Conservation (phyloP, 192 early-diverging fungal species). For the Backusella macrospora region DNA sequence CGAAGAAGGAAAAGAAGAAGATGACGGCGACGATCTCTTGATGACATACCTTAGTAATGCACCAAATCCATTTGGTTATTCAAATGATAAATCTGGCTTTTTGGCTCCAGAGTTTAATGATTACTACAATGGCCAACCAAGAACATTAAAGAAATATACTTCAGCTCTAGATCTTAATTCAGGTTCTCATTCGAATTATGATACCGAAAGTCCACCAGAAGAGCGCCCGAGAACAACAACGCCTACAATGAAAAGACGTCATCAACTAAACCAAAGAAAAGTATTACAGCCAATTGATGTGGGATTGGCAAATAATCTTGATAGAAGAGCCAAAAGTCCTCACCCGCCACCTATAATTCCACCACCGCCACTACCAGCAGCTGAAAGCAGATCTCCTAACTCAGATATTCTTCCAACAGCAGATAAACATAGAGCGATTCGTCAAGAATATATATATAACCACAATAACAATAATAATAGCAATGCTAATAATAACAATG, state of each 20-base stretch:
- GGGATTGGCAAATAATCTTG: constrained; percentile 25
- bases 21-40: neutral
- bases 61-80: neutral
- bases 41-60: neutral
- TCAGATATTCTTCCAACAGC: constrained; percentile 24
- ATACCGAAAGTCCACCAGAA: neutral
- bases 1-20: neutral
- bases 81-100: neutral
- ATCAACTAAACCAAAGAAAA: neutral
- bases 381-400: neutral
- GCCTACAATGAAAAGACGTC: constrained; percentile 5
- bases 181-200: neutral
- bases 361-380: neutral
- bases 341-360: neutral
- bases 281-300: constrained; percentile 25
- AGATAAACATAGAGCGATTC: neutral
- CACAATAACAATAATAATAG: neutral
- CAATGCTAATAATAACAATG: neutral
- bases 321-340: neutral
- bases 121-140: neutral
- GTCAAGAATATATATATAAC: neutral
- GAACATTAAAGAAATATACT: constrained; percentile 27
- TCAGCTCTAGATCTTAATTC: constrained; percentile 30
- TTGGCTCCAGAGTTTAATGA: neutral
- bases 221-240: constrained; percentile 22